These are phyloP conservation scores for Debaryomycetaceae sp. DNA, from an alignment of 1,139 yeast genomes.

Conservation along the genomic window DNA sequence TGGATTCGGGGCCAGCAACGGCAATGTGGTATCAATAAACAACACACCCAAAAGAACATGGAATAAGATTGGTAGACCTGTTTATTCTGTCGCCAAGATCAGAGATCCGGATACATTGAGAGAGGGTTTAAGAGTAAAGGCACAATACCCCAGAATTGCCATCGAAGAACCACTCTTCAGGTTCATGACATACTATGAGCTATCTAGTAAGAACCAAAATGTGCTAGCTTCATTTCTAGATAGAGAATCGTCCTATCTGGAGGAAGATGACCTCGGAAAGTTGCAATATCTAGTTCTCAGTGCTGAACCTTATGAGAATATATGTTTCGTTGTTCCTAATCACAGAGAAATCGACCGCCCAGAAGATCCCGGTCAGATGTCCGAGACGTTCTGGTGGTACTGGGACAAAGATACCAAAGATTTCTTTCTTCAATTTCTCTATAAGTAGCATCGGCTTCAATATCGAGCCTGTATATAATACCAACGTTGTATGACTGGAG, in stretches of 20 bases:
- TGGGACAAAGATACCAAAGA: conserved; percentile 70
- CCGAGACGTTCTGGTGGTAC: conserved; percentile 58
- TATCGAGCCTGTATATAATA: conserved; percentile 1
- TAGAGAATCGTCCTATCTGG: conserved; percentile 14
- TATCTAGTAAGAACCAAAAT: conserved; percentile 42
- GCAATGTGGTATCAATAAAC: conserved; percentile 21
- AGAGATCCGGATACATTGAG: conserved; percentile 56
- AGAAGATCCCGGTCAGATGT: conserved; percentile 25
- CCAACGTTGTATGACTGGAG: not conserved
- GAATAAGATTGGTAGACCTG: conserved; percentile 69
- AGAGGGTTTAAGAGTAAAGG: conserved; percentile 59
- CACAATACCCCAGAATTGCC: conserved; percentile 52
- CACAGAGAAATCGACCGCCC: conserved; percentile 49
- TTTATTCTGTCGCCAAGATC: conserved; percentile 62
- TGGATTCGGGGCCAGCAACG: conserved; percentile 3
- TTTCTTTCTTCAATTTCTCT: conserved; percentile 67
- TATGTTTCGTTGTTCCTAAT: conserved; percentile 67
- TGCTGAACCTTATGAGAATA: conserved; percentile 82
- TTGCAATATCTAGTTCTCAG: conserved; percentile 69
- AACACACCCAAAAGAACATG: conserved; percentile 45
- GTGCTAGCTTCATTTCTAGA: conserved; percentile 20
- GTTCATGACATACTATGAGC: conserved; percentile 73
- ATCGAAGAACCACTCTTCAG: conserved; percentile 59
- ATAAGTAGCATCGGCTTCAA: conserved; percentile 17
- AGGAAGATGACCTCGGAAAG: conserved; percentile 31